These are phyloP conservation scores for Pichia thaimueangensis DNA, from an alignment of 805 yeast species.

Conservation along the genomic window DNA sequence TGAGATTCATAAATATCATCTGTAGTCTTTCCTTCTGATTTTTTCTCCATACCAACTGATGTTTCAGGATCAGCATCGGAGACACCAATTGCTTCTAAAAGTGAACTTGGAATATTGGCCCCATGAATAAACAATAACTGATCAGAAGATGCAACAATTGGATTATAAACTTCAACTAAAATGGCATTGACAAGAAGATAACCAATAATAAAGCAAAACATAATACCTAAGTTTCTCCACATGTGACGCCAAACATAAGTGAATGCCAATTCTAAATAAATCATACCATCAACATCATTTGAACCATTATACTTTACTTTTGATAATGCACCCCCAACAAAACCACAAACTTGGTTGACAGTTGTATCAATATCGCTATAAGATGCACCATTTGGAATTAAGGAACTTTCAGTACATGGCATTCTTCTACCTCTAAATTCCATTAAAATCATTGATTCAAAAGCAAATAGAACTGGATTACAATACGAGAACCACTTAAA, in stretches of 20 bases:
- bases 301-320: conserved; percentile 19
- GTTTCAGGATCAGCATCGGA: conserved; percentile 1
- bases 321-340: conserved; percentile 39
- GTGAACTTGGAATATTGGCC: conserved; percentile 21
- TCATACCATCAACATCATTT: conserved; percentile 44
- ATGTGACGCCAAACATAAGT: conserved; percentile 49
- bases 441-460: conserved; percentile 50
- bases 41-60: background rate
- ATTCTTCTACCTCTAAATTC: conserved; percentile 51
- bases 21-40: conserved; percentile 3
- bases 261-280: conserved; percentile 39
- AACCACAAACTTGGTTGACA: conserved; percentile 42
- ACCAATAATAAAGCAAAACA: conserved; percentile 36
- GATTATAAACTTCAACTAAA: conserved; percentile 28
- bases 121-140: conserved; percentile 27
- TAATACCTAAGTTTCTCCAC: conserved; percentile 74
- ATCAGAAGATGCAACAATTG: conserved; percentile 29
- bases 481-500: conserved; percentile 49
- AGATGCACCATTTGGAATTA: conserved; percentile 50
- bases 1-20: background rate
- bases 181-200: conserved; percentile 29
- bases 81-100: conserved; percentile 17
- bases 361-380: conserved; percentile 36
- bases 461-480: conserved; percentile 43
- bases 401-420: conserved; percentile 36